Conservation (phyloP, 768 basidiomycete genomes). For the Albatrellus ellisii region DNA sequence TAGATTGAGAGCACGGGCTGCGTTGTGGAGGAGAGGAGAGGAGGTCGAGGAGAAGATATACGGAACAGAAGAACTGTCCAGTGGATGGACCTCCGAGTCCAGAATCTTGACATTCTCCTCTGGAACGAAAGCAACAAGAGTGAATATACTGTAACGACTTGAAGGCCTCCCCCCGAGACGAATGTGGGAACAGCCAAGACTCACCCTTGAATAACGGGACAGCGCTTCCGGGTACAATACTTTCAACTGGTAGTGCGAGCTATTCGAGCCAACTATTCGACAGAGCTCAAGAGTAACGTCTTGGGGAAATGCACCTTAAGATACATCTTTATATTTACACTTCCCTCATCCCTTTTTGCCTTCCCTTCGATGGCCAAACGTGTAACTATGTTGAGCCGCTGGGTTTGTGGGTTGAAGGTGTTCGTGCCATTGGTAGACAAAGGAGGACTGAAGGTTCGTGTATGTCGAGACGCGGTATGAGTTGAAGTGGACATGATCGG, state of each 20-base stretch:
- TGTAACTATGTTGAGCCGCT: constrained; percentile 54
- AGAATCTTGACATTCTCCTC: constrained; percentile 75
- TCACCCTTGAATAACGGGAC: constrained; percentile 63
- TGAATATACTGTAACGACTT: constrained; percentile 1
- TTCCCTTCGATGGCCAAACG: constrained; percentile 66
- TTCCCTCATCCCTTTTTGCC: constrained; percentile 47
- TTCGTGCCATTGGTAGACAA: constrained; percentile 16
- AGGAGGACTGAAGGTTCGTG: constrained; percentile 19
- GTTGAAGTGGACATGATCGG: constrained; percentile 8
- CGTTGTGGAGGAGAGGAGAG: constrained; percentile 52
- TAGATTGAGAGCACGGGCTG: constrained; percentile 55
- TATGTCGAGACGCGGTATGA: constrained; percentile 13
- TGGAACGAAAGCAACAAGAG: constrained; percentile 16
- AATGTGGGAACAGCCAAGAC: background rate
- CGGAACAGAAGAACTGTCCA: constrained; percentile 56
- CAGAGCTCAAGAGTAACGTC: background rate
- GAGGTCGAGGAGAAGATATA: constrained; percentile 59
- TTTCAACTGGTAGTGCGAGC: constrained; percentile 47
- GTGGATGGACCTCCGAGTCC: constrained; percentile 61
- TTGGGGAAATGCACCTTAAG: constrained; percentile 42
- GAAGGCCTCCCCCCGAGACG: background rate
- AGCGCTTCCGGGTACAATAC: constrained; percentile 48
- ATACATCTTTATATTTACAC: constrained; percentile 60
- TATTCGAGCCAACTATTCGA: constrained; percentile 29
- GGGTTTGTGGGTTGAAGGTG: constrained; percentile 17